Base-by-base conservation (phyloP, 1,139 yeast genomes). In the Pichia sp. region DNA sequence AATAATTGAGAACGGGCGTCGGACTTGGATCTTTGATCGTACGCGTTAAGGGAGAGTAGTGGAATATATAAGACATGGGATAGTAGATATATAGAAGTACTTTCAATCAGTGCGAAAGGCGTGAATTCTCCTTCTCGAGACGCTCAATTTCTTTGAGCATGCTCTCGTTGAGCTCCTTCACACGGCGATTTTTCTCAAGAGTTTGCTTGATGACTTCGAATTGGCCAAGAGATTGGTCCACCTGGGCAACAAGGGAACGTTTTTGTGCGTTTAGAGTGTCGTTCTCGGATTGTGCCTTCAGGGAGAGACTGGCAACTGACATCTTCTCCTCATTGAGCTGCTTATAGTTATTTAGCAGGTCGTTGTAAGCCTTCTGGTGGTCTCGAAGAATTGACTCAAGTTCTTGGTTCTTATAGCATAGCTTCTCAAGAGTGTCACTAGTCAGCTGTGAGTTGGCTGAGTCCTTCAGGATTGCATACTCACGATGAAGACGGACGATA, bases 261-360 rank as follows among this genome's bases (percentile, higher is more conserved):
- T 43, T 42, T 1, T 34, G 32, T 15, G 44, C 39, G 4, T 41
- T 33, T 16, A 56, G 34, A 5, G 42, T 44, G 3, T 33, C 37
- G 35, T 52, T 55, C 16, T 37, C 42, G 5, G 29, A 24, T 24
- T 39, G 37, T n/a, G 52, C 32, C 21, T 48, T 48, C 16, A 39
- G 38, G 3, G 54, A 27, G 9, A 41, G 35, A 7, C 45, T 37
- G 20, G 48, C 48, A 35, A 53, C 52, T 32, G 49, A 48, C 37
- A 48, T 47, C 23, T 48, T 47, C 30, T 55, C 59, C 32, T 54
- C 58, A 38, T 51, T 55, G 28, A 55, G 30, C 40, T 55, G 59
- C 30, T 53, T 50, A 37, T 52, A 53, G 30, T 52, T 56, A 30
- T 47, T 47, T n/a, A 52, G 35, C n/a, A 56, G 41, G 17, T 56